These are phyloP conservation scores for Vigna angularis DNA, from an alignment of 306 rosid genomes.

Conservation along the genomic window DNA sequence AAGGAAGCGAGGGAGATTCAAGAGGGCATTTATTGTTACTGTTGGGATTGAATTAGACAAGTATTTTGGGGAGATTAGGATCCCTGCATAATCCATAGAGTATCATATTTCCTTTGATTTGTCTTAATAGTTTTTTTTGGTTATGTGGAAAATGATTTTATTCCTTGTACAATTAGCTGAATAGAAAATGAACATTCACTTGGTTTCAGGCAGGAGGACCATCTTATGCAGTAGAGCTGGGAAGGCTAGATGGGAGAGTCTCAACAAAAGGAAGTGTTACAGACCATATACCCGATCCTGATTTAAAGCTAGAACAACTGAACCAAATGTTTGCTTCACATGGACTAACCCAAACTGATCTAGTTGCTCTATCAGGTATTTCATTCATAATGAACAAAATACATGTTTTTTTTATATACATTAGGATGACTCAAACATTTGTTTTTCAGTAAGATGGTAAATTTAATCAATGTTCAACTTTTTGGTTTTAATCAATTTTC, in stretches of 20 bases:
- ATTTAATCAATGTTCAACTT: background rate
- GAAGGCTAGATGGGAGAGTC: slow-evolving; percentile 77
- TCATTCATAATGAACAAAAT: slow-evolving; percentile 1
- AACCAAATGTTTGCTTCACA: slow-evolving; percentile 63
- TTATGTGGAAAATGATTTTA: background rate
- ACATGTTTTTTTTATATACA: background rate
- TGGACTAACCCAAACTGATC: slow-evolving; percentile 69
- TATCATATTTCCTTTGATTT: background rate
- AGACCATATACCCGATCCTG: slow-evolving; percentile 72
- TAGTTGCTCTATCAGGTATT: slow-evolving; percentile 86
- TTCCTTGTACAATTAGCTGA: background rate
- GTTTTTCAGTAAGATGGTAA: background rate
- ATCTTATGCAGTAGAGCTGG: slow-evolving; percentile 73
- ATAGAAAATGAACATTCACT: slow-evolving; percentile 2
- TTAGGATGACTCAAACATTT: background rate
- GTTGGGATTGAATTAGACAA: background rate
- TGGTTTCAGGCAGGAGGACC: slow-evolving; percentile 85
- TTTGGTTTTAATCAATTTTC: background rate
- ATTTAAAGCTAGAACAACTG: slow-evolving; percentile 54
- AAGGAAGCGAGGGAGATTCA: background rate
- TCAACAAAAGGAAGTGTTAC: slow-evolving; percentile 67
- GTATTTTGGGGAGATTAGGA: background rate
- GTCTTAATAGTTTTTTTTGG: background rate
- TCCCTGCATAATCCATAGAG: background rate
- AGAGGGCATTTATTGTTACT: background rate